Percentiles rank a stretch among this genome's conserved stretches.
Evolutionary conservation across 306 rosid species (phyloP).

Genomic region (Begonia masoniana): DNA sequence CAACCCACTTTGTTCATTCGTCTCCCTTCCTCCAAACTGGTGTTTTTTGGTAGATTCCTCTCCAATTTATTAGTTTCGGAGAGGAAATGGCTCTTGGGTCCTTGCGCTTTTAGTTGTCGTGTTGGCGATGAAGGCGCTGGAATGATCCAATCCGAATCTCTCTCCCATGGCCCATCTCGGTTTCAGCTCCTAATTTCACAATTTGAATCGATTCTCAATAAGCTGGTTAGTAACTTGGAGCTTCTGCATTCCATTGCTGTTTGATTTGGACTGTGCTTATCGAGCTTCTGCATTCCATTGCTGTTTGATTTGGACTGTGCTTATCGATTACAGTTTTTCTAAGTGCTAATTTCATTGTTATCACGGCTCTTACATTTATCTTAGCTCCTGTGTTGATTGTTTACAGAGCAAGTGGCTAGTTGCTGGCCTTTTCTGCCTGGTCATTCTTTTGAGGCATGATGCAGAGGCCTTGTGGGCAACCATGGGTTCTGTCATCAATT

Average conservation of each 20-base stretch:
- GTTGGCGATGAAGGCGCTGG: constrained; percentile 25
- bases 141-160: constrained; percentile 47
- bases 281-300: background rate
- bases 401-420: constrained; percentile 87
- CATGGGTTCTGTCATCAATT: constrained; percentile 56
- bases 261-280: background rate
- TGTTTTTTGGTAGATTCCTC: constrained; percentile 13
- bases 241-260: background rate
- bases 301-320: background rate
- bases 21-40: constrained; percentile 24
- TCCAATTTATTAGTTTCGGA: constrained; percentile 8
- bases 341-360: too few species aligned
- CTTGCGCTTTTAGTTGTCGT: constrained; percentile 22
- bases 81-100: constrained; percentile 11
- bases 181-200: constrained; percentile 11
- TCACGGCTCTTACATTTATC: too few species aligned
- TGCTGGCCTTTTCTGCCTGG: constrained; percentile 33
- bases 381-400: constrained; percentile 6
- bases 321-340: background rate
- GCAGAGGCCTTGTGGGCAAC: constrained; percentile 65
- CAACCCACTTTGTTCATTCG: constrained; percentile 15
- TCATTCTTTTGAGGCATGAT: constrained; percentile 74
- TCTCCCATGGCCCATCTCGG: constrained; percentile 22
- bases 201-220: constrained; percentile 44
- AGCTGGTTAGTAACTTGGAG: constrained; percentile 33